Evolutionary conservation across 2,329 filamentous ascomycete species (phyloP).

Genomic region (Xylariaceae sp.): DNA sequence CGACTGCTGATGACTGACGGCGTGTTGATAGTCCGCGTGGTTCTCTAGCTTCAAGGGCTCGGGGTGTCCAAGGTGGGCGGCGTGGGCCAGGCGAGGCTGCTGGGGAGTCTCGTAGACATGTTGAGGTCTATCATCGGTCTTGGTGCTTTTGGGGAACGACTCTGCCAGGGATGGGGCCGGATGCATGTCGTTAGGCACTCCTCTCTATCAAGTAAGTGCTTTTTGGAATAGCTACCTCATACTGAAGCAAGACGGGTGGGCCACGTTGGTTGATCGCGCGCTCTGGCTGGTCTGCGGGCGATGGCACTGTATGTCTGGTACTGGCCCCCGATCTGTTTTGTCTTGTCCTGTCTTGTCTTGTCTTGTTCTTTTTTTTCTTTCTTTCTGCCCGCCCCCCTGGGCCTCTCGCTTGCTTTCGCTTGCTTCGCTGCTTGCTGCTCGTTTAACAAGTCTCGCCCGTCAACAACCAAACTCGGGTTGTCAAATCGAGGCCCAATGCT

Average conservation of each 20-base stretch:
- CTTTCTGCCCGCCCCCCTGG: neutral
- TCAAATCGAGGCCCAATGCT: slow-evolving; percentile 19
- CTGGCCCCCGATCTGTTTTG: too few relatives aligned
- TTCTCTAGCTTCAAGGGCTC: slow-evolving; percentile 29
- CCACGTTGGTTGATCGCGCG: slow-evolving; percentile 18
- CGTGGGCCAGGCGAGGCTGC: slow-evolving; percentile 27
- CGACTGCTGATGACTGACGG: slow-evolving; percentile 27
- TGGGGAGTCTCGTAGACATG: slow-evolving; percentile 25
- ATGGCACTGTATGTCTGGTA: too few relatives aligned
- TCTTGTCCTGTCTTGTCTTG: too few relatives aligned
- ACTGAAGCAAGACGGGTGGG: slow-evolving; percentile 24
- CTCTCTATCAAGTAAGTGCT: slow-evolving; percentile 15
- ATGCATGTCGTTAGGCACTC: slow-evolving; percentile 33
- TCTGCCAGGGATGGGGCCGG: slow-evolving; percentile 34
- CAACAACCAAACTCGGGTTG: slow-evolving; percentile 13
- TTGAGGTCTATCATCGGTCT: slow-evolving; percentile 32
- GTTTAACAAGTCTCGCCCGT: slow-evolving; percentile 8
- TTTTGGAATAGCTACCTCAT: slow-evolving; percentile 30
- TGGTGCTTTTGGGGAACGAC: slow-evolving; percentile 33
- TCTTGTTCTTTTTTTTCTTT: neutral
- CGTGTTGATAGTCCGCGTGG: slow-evolving; percentile 18
- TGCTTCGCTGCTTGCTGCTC: neutral
- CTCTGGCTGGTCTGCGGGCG: neutral
- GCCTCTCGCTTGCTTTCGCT: neutral
- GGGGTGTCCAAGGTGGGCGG: slow-evolving; percentile 25